phyloP scores from a whole-genome alignment of 345 rosid species.

The Lagerstroemia speciosa region DNA sequence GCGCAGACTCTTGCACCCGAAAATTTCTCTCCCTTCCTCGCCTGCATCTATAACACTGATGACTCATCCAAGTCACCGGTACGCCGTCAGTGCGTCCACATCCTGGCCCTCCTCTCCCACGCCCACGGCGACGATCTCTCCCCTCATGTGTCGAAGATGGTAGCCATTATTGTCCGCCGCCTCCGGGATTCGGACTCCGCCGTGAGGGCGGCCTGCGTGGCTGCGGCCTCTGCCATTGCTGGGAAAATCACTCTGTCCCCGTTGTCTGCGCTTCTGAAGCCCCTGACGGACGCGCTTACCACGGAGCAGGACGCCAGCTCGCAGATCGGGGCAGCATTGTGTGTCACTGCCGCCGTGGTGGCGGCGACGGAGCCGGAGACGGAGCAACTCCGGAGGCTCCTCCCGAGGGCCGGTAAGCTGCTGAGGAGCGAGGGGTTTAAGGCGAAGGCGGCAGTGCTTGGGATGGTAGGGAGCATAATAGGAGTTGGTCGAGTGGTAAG shows the following conservation, averaged over 20 bases:
- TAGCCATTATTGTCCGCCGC: slow-evolving; percentile 64
- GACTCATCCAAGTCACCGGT: slow-evolving; percentile 63
- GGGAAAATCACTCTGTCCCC: slow-evolving; percentile 41
- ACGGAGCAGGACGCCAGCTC: slow-evolving; percentile 62
- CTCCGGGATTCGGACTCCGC: slow-evolving; percentile 80
- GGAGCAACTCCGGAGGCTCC: slow-evolving; percentile 50
- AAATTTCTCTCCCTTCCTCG: slow-evolving; percentile 55
- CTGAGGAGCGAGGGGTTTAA: slow-evolving; percentile 59
- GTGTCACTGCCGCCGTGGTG: slow-evolving; percentile 66
- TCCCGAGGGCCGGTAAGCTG: slow-evolving; percentile 64
- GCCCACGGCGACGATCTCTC: slow-evolving; percentile 71
- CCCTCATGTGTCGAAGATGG: slow-evolving; percentile 68
- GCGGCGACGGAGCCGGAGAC: slow-evolving; percentile 50
- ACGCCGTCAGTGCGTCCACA: slow-evolving; percentile 67
- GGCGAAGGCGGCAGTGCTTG: slow-evolving; percentile 62
- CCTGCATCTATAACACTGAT: slow-evolving; percentile 70
- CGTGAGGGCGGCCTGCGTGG: slow-evolving; percentile 74
- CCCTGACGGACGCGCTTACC: slow-evolving; percentile 50
- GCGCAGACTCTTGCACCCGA: slow-evolving; percentile 49
- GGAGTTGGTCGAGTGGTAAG: slow-evolving; percentile 46
- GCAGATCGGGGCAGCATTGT: slow-evolving; percentile 78
- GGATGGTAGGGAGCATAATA: slow-evolving; percentile 53
- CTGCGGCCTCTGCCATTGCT: slow-evolving; percentile 62
- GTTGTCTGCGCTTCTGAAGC: slow-evolving; percentile 47
- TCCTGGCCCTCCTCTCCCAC: slow-evolving; percentile 57